Evolutionary conservation across 2,329 filamentous ascomycete genomes (phyloP).

Genomic region (Phaeosphaeriaceae sp.): DNA sequence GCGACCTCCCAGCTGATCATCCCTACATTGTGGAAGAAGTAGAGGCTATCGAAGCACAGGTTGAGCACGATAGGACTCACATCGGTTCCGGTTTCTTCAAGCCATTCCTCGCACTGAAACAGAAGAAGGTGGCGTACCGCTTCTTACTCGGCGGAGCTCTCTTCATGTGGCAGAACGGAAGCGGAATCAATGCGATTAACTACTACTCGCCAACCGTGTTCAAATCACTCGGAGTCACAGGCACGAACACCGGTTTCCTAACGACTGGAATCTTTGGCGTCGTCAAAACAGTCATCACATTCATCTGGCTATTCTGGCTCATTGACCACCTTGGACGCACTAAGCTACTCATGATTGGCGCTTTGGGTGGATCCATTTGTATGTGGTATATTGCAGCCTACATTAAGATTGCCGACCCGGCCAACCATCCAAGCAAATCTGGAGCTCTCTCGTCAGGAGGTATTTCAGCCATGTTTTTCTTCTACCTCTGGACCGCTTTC

Average conservation of each 20-base stretch:
- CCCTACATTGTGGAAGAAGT: conserved; percentile 78
- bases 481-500: conserved; percentile 75
- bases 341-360: conserved; percentile 70
- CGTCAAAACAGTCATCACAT: conserved; percentile 69
- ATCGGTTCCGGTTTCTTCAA: conserved; percentile 78
- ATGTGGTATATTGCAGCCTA: conserved; percentile 70
- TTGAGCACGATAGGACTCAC: conserved; percentile 67
- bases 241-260: conserved; percentile 65
- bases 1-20: conserved; percentile 61
- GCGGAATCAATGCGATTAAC: conserved; percentile 76
- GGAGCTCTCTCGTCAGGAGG: conserved; percentile 54
- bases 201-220: conserved; percentile 79
- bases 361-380: conserved; percentile 64
- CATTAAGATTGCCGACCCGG: conserved; percentile 59
- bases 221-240: conserved; percentile 66
- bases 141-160: conserved; percentile 76
- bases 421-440: conserved; percentile 33
- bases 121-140: conserved; percentile 67
- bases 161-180: conserved; percentile 82
- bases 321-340: conserved; percentile 70
- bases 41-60: conserved; percentile 70
- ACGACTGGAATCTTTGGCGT: conserved; percentile 80
- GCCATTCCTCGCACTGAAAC: conserved; percentile 35
- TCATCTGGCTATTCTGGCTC: conserved; percentile 72
- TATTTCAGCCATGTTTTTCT: conserved; percentile 71